Evolutionary conservation across 1,284 basidiomycete genomes (phyloP).

Genomic region (Marasmius sp.): DNA sequence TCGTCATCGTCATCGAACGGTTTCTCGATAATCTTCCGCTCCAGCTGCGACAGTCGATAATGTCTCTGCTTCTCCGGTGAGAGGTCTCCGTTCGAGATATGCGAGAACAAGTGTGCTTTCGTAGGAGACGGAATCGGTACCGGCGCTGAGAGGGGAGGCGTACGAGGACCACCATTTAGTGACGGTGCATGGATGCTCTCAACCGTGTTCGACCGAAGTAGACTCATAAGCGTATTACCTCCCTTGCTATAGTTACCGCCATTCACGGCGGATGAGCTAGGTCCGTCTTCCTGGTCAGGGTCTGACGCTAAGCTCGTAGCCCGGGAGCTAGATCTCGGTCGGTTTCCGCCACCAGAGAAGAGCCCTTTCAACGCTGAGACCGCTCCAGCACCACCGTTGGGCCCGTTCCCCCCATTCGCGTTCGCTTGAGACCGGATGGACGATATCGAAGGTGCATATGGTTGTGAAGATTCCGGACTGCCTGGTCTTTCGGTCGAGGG

Average conservation of each 20-base stretch:
- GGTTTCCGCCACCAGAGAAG: slow-evolving; percentile 35
- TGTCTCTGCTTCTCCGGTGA: slow-evolving; percentile 12
- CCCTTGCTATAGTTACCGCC: slow-evolving; percentile 26
- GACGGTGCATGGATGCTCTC: slow-evolving; percentile 11
- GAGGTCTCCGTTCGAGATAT: not conserved
- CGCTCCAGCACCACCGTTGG: slow-evolving; percentile 23
- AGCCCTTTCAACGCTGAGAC: slow-evolving; percentile 58
- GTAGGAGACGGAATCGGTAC: not conserved
- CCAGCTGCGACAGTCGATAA: slow-evolving; percentile 27
- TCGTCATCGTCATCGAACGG: slow-evolving; percentile 25
- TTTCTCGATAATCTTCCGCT: slow-evolving; percentile 58
- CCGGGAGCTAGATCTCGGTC: slow-evolving; percentile 59
- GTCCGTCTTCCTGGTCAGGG: slow-evolving; percentile 17
- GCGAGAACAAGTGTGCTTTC: not conserved
- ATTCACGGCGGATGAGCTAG: slow-evolving; percentile 42
- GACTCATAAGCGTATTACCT: slow-evolving; percentile 53
- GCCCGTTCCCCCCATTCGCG: slow-evolving; percentile 30
- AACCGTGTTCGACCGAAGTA: slow-evolving; percentile 45
- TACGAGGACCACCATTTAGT: not conserved
- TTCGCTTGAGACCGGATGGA: slow-evolving; percentile 38
- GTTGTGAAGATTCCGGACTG: slow-evolving; percentile 7
- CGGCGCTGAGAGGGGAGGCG: not conserved
- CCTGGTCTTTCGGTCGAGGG: slow-evolving; percentile 17
- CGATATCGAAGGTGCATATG: slow-evolving; percentile 10
- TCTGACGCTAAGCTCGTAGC: slow-evolving; percentile 48